phyloP scores from a whole-genome alignment of 2,329 filamentous ascomycete species.

The Claviceps spartinae region DNA sequence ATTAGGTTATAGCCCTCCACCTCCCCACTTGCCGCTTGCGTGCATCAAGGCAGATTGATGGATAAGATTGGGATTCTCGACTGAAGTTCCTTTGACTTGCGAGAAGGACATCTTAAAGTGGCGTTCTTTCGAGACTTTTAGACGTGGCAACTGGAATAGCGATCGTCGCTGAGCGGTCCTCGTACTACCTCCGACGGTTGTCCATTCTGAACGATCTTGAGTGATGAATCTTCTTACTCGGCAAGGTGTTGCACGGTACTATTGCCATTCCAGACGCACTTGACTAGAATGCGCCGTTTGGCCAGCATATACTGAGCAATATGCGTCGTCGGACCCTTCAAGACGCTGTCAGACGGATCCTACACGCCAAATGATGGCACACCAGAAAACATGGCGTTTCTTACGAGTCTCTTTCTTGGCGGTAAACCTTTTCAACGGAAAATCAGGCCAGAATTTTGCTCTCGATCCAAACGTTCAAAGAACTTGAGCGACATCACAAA shows the following conservation, averaged over 20 bases:
- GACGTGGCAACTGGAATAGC: background rate
- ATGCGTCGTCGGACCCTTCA: background rate
- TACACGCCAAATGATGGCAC: no score
- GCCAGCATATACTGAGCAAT: background rate
- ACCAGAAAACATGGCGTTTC: no score
- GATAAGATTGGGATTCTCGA: no score
- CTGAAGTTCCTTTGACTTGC: no score
- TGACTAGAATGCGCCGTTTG: background rate
- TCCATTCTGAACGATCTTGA: background rate
- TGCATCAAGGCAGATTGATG: background rate
- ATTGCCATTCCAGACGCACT: background rate
- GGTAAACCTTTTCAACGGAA: background rate
- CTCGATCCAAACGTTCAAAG: background rate
- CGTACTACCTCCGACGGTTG: background rate
- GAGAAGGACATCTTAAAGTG: background rate
- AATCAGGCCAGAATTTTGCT: background rate
- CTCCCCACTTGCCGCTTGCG: background rate
- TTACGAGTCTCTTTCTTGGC: background rate
- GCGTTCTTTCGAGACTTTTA: slow-evolving; percentile 1
- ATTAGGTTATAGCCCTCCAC: background rate
- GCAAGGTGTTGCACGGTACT: background rate
- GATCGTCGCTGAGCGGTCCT: background rate
- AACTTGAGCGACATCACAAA: background rate
- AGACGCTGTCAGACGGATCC: no score
- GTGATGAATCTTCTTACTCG: background rate